Percentiles rank a stretch among this genome's conserved stretches.
Evolutionary conservation across 306 rosid genomes (phyloP).

Genomic region (Vigna radiata): DNA sequence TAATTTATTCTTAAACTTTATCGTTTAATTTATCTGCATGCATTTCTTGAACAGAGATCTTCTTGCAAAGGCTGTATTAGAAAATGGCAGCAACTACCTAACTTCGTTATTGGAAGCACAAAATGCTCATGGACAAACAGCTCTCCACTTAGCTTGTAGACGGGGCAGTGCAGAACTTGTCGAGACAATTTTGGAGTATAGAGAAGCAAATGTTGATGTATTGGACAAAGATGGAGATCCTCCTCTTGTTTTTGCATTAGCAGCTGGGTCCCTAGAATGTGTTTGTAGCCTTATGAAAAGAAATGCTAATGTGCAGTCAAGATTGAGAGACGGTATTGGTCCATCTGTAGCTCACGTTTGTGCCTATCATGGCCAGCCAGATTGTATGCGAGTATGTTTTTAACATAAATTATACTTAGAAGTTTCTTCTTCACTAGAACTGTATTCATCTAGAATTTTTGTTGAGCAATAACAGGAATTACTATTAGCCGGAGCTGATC

Average conservation of each 20-base stretch:
- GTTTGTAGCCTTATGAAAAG: conserved; percentile 75
- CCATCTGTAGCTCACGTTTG: conserved; percentile 98
- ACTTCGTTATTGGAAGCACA: conserved; percentile 82
- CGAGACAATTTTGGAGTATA: conserved; percentile 78
- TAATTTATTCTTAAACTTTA: conserved; percentile 27
- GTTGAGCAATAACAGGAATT: conserved; percentile 72
- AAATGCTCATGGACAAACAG: conserved; percentile 95
- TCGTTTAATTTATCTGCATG: conserved; percentile 33
- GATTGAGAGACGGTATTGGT: conserved; percentile 91
- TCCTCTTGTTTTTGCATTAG: conserved; percentile 95
- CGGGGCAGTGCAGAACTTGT: conserved; percentile 93
- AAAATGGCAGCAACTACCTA: conserved; percentile 62
- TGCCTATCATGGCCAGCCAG: conserved; percentile 99
- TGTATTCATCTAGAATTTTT: conserved; percentile 33
- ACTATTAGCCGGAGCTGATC: conserved; percentile 96
- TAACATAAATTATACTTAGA: conserved; percentile 40
- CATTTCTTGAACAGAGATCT: conserved; percentile 72
- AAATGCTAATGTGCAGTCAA: conserved; percentile 87
- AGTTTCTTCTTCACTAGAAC: conserved; percentile 40
- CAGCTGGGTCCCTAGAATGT: conserved; percentile 98
- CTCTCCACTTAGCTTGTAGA: conserved; percentile 96
- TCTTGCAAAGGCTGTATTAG: conserved; percentile 72
- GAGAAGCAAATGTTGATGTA: conserved; percentile 89
- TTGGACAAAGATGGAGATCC: conserved; percentile 98
- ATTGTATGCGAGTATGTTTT: conserved; percentile 95